Evolutionary conservation across 2,329 filamentous ascomycete species (phyloP).

Genomic region (Claviceps lovelessii): DNA sequence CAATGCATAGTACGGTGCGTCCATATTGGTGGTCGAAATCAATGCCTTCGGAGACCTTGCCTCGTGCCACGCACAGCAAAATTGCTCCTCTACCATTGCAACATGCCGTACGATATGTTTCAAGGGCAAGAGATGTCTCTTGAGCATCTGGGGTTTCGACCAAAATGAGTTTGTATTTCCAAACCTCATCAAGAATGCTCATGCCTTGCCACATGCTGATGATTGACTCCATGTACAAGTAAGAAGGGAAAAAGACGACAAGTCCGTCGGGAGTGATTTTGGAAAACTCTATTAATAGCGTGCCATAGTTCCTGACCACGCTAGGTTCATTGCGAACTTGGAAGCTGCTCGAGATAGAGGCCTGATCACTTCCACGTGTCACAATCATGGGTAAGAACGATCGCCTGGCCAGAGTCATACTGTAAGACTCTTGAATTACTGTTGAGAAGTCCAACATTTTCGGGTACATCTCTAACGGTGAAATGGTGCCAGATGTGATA

Average conservation of each 20-base stretch:
- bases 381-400: conserved; percentile 99
- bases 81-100: conserved; percentile 93
- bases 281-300: conserved; percentile 82
- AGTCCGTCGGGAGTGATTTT: conserved; percentile 93
- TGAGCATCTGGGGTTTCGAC: conserved; percentile 96
- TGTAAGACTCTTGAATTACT: conserved; percentile 92
- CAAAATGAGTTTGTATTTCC: conserved; percentile 97
- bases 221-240: conserved; percentile 98
- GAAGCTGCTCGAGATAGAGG: conserved; percentile 83
- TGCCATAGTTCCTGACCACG: conserved; percentile 95
- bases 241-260: conserved; percentile 98
- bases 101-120: conserved; percentile 94
- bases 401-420: conserved; percentile 82
- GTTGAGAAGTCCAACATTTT: conserved; percentile 93
- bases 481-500: conserved; percentile 95
- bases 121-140: conserved; percentile 86
- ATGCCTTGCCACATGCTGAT: conserved; percentile 99
- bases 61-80: conserved; percentile 84
- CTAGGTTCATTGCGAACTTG: conserved; percentile 90
- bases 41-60: conserved; percentile 94
- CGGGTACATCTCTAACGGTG: conserved; percentile 94
- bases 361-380: conserved; percentile 86
- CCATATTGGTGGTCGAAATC: conserved; percentile 99
- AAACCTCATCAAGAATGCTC: conserved; percentile 92
- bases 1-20: conserved; percentile 87